phyloP scores from a whole-genome alignment of 495 filamentous ascomycete genomes.

The Penicillium silybi region DNA sequence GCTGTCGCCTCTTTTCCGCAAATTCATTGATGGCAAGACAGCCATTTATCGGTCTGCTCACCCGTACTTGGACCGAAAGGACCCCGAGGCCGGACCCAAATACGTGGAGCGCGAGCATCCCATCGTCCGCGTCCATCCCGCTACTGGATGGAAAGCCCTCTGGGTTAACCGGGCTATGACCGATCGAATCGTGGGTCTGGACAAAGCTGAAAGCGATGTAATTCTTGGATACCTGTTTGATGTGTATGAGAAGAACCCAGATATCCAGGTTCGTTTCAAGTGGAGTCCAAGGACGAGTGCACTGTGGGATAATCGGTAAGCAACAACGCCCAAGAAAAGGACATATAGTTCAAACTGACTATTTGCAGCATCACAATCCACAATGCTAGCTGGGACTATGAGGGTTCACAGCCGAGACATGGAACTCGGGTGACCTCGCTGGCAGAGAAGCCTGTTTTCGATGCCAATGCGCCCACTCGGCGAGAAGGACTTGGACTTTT shows the following conservation, averaged over 20 bases:
- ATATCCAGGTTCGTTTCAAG: constrained; percentile 64
- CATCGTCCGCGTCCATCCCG: constrained; percentile 66
- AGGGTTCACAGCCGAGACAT: constrained; percentile 57
- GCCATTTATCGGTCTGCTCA: constrained; percentile 67
- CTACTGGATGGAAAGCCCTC: constrained; percentile 66
- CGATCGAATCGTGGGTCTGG: constrained; percentile 58
- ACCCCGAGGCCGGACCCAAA: constrained; percentile 58
- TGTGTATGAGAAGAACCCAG: constrained; percentile 61
- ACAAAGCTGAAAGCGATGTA: constrained; percentile 63
- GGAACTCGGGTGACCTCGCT: constrained; percentile 61
- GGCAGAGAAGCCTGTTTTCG: constrained; percentile 64
- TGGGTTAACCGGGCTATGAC: constrained; percentile 69
- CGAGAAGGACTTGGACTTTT: constrained; percentile 54
- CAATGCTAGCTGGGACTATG: constrained; percentile 66
- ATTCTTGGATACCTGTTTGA: constrained; percentile 63
- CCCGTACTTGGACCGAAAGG: constrained; percentile 60
- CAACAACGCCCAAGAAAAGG: constrained; percentile 43
- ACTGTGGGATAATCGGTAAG: constrained; percentile 62
- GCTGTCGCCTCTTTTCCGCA: constrained; percentile 63
- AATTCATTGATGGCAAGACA: constrained; percentile 63
- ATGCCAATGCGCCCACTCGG: constrained; percentile 54
- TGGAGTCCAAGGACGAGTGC: constrained; percentile 60
- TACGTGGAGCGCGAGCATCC: constrained; percentile 63
- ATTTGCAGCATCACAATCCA: constrained; percentile 60
- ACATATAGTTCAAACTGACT: constrained; percentile 55